Conservation (phyloP, 2,329 filamentous ascomycete genomes). For the Colletotrichum sansevieriae region DNA sequence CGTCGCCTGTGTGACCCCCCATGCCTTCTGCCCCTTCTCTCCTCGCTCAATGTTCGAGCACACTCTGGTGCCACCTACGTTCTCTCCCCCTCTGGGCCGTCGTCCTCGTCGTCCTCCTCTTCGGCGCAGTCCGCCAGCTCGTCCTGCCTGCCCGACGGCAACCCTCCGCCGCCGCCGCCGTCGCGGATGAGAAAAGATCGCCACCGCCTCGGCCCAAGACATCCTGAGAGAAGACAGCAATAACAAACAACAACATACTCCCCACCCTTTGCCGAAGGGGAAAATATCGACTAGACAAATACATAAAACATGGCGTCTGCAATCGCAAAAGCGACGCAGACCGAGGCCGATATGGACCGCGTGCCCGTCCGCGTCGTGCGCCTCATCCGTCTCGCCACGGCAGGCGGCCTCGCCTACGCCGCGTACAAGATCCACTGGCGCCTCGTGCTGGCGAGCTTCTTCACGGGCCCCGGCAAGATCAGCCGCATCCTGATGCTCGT, state of each 20-base stretch:
- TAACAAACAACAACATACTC: neutral
- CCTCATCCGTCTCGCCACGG: slow-evolving; percentile 54
- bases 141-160: slow-evolving; percentile 39
- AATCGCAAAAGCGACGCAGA: slow-evolving; percentile 42
- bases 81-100: slow-evolving; percentile 58
- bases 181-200: slow-evolving; percentile 37
- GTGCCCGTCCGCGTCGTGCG: slow-evolving; percentile 47
- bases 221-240: neutral
- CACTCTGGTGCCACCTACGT: slow-evolving; percentile 56
- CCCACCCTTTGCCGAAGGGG: no score
- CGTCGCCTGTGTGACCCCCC: neutral
- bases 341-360: slow-evolving; percentile 41
- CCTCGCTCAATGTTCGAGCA: slow-evolving; percentile 58
- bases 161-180: slow-evolving; percentile 1
- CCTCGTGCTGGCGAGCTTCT: slow-evolving; percentile 56
- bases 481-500: slow-evolving; percentile 66
- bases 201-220: neutral
- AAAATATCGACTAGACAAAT: no score
- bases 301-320: slow-evolving; percentile 25
- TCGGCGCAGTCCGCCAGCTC: slow-evolving; percentile 51
- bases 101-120: slow-evolving; percentile 53
- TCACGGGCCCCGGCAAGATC: slow-evolving; percentile 67
- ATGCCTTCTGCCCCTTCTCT: slow-evolving; percentile 43
- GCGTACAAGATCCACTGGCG: slow-evolving; percentile 60
- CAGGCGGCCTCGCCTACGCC: slow-evolving; percentile 61